Conservation (phyloP, 2,329 filamentous ascomycete species). For the Xylaria sp. region DNA sequence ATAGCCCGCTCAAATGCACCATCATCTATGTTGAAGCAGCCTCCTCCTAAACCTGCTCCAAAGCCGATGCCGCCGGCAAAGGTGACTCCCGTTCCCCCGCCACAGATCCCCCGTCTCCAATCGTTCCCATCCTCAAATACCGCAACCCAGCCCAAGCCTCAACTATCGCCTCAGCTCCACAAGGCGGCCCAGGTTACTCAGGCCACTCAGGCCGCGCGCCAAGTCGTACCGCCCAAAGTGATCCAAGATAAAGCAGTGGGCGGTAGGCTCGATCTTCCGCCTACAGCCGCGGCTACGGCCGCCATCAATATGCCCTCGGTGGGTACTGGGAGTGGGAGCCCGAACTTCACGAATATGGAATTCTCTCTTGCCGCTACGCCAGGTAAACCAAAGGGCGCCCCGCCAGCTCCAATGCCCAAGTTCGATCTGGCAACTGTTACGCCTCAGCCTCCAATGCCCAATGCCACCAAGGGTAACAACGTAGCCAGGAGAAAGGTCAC, state of each 20-base stretch:
- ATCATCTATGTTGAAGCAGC: constrained; percentile 24
- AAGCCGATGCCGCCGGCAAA: constrained; percentile 24
- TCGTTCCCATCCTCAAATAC: constrained; percentile 20
- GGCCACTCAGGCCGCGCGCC: constrained; percentile 13
- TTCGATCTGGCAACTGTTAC: constrained; percentile 45
- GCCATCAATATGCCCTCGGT: constrained; percentile 14
- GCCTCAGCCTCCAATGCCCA: constrained; percentile 20
- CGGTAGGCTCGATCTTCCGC: constrained; percentile 16
- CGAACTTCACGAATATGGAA: constrained; percentile 53
- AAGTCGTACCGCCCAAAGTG: constrained; percentile 20
- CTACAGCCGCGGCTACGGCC: constrained; percentile 13
- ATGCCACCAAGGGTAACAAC: constrained; percentile 10
- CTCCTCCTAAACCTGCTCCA: constrained; percentile 26
- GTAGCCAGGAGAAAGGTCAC: constrained; percentile 4
- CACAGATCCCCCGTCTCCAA: constrained; percentile 26
- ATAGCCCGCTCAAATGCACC: constrained; percentile 15
- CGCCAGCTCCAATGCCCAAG: constrained; percentile 34
- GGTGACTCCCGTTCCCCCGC: constrained; percentile 27
- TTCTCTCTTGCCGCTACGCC: constrained; percentile 47
- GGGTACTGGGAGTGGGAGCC: constrained; percentile 32
- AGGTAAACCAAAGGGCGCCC: constrained; percentile 29
- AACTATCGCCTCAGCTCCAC: constrained; percentile 13
- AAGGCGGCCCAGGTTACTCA: constrained; percentile 9
- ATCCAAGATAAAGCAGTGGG: constrained; percentile 24
- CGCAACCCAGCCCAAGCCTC: constrained; percentile 19